Percentiles rank a stretch among this genome's conserved stretches.
These are phyloP conservation scores for Ascobolus immersus DNA, from an alignment of 495 filamentous ascomycete genomes.

Conservation along the genomic window DNA sequence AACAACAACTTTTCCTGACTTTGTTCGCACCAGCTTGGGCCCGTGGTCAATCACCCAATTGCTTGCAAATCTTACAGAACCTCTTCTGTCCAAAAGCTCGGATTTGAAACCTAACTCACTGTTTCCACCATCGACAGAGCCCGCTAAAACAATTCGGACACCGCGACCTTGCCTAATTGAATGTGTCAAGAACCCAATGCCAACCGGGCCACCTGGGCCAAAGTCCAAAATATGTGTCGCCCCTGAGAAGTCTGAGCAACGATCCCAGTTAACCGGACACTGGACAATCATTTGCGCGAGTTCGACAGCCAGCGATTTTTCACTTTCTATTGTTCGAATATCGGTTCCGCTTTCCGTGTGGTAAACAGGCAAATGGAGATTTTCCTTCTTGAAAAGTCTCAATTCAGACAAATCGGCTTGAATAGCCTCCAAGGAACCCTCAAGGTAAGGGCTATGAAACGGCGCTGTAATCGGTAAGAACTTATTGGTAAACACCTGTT, in stretches of 20 bases:
- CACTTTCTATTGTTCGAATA: slow-evolving; percentile 35
- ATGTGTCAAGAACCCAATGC: slow-evolving; percentile 87
- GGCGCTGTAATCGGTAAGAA: slow-evolving; percentile 94
- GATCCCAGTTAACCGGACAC: slow-evolving; percentile 82
- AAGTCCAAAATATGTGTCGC: slow-evolving; percentile 93
- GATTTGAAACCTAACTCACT: slow-evolving; percentile 87
- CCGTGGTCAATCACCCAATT: slow-evolving; percentile 96
- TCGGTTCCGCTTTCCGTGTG: slow-evolving; percentile 71
- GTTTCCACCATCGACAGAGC: slow-evolving; percentile 70
- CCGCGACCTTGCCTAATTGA: slow-evolving; percentile 95
- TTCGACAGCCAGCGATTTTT: slow-evolving; percentile 44
- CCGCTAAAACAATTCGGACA: slow-evolving; percentile 80
- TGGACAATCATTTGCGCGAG: slow-evolving; percentile 82
- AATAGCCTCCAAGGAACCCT: slow-evolving; percentile 50
- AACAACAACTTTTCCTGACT: slow-evolving; percentile 63
- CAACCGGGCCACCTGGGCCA: slow-evolving; percentile 84
- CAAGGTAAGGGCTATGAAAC: slow-evolving; percentile 87
- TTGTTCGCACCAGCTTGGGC: slow-evolving; percentile 65
- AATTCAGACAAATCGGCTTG: slow-evolving; percentile 69
- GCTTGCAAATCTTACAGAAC: slow-evolving; percentile 82
- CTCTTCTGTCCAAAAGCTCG: slow-evolving; percentile 86
- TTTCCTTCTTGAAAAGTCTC: slow-evolving; percentile 32
- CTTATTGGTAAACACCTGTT: slow-evolving; percentile 85
- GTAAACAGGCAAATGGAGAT: slow-evolving; percentile 58
- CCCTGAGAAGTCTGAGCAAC: slow-evolving; percentile 60